phyloP scores from a whole-genome alignment of 108 stramenopile species.

The Skeletonema tropicum region DNA sequence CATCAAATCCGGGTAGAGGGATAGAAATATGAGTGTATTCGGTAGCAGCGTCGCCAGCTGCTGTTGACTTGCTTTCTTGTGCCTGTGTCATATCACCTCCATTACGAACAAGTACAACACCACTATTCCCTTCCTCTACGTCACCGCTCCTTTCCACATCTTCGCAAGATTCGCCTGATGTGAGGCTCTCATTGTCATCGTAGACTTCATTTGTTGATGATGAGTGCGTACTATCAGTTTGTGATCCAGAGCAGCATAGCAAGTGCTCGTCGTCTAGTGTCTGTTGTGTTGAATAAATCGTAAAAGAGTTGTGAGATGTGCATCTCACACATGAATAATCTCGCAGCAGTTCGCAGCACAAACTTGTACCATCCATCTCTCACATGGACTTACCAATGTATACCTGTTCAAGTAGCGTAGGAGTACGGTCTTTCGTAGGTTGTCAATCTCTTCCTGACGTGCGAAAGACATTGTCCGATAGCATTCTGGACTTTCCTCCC shows the following conservation, averaged over 20 bases:
- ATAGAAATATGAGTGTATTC: neutral
- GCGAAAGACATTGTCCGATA: conserved; percentile 16
- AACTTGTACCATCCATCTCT: neutral
- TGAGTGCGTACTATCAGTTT: neutral
- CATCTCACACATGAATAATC: neutral
- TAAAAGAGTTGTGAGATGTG: too few relatives aligned
- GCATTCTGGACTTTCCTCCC: neutral
- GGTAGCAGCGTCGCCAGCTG: neutral
- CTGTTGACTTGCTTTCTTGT: too few relatives aligned
- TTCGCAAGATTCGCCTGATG: too few relatives aligned
- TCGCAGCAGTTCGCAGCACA: neutral
- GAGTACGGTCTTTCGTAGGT: conserved; percentile 18
- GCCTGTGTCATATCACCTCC: neutral
- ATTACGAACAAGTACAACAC: too few relatives aligned
- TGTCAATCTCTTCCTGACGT: conserved; percentile 24
- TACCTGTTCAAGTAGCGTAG: conserved; percentile 19
- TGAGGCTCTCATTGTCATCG: too few relatives aligned
- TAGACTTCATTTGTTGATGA: too few relatives aligned
- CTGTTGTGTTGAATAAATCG: neutral
- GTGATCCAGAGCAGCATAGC: neutral
- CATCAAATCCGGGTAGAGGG: neutral
- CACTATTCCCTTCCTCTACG: too few relatives aligned
- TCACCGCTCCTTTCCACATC: too few relatives aligned
- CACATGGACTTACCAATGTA: conserved; percentile 16
- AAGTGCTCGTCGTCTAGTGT: neutral